A percentile compares a stretch with the other conserved stretches of the same genome.
Conservation (phyloP, 169 alveolate genomes). For the Plasmodium knowlesi region DNA sequence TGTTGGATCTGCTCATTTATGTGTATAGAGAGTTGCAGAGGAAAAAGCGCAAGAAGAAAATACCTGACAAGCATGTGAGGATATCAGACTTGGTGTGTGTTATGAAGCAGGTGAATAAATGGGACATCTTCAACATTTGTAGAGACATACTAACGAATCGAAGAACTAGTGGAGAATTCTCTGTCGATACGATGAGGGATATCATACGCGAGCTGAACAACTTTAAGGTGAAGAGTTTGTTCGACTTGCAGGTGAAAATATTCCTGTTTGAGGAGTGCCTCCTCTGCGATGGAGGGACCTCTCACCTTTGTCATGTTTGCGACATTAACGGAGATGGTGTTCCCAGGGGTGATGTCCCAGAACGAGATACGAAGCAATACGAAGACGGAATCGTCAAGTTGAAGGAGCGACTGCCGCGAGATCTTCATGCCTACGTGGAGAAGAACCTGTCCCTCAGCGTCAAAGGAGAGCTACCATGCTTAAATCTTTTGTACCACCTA, state of each 20-base stretch:
- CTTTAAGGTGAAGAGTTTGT: neutral
- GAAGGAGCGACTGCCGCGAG: neutral
- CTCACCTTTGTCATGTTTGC: too few relatives aligned
- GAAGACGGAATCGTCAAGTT: neutral
- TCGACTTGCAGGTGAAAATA: slow-evolving; percentile 17
- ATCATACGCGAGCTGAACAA: neutral
- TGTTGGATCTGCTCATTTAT: neutral
- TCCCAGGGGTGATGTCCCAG: neutral
- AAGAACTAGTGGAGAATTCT: neutral
- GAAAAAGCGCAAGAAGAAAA: neutral
- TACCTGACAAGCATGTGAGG: neutral
- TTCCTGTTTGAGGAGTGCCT: slow-evolving; percentile 35
- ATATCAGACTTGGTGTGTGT: slow-evolving; percentile 11
- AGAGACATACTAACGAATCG: neutral
- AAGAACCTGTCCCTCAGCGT: neutral
- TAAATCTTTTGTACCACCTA: neutral
- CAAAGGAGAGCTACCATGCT: neutral
- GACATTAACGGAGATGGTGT: too few relatives aligned
- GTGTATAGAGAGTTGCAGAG: neutral
- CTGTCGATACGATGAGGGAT: neutral
- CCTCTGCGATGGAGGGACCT: neutral
- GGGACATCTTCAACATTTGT: slow-evolving; percentile 13
- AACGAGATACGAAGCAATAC: neutral
- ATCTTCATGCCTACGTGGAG: neutral
- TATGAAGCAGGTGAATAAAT: slow-evolving; percentile 14